Evolutionary conservation across 2,329 filamentous ascomycete species (phyloP).

Genomic region (Periconia sp.): DNA sequence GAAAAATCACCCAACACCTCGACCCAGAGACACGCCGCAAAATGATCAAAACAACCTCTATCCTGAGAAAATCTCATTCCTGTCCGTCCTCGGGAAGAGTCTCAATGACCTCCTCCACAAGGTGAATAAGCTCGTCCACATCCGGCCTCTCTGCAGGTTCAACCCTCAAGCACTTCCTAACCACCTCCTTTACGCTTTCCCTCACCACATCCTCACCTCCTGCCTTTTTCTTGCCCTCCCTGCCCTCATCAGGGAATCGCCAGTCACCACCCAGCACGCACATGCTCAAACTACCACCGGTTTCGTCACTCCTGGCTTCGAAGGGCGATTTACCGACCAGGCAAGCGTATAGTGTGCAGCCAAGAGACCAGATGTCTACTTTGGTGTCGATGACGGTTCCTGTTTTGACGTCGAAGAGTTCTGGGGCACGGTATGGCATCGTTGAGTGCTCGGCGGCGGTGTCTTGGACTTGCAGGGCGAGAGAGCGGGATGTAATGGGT

Average conservation of each 20-base stretch:
- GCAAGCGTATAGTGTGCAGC: slow-evolving; percentile 96
- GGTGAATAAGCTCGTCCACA: slow-evolving; percentile 76
- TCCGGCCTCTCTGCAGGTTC: slow-evolving; percentile 87
- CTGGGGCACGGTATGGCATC: slow-evolving; percentile 97
- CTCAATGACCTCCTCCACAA: slow-evolving; percentile 74
- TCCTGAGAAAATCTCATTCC: background rate
- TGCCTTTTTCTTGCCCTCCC: slow-evolving; percentile 56
- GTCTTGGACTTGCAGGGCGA: slow-evolving; percentile 91
- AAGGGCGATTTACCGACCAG: slow-evolving; percentile 96
- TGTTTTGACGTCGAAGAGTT: slow-evolving; percentile 97
- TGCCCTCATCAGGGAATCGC: slow-evolving; percentile 88
- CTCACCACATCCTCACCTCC: slow-evolving; percentile 64
- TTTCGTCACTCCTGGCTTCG: slow-evolving; percentile 93
- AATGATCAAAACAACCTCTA: too few species aligned
- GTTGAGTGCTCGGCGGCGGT: slow-evolving; percentile 94
- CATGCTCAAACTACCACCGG: slow-evolving; percentile 87
- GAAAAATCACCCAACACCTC: background rate
- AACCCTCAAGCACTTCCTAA: slow-evolving; percentile 80
- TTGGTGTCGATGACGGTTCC: slow-evolving; percentile 91
- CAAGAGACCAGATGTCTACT: slow-evolving; percentile 96
- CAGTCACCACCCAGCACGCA: slow-evolving; percentile 94
- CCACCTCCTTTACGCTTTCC: slow-evolving; percentile 81
- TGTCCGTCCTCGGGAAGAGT: slow-evolving; percentile 64
- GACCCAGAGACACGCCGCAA: too few species aligned
- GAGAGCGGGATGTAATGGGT: slow-evolving; percentile 83